Base-by-base conservation (phyloP, 345 rosid species). In the Nasturtium officinale region DNA sequence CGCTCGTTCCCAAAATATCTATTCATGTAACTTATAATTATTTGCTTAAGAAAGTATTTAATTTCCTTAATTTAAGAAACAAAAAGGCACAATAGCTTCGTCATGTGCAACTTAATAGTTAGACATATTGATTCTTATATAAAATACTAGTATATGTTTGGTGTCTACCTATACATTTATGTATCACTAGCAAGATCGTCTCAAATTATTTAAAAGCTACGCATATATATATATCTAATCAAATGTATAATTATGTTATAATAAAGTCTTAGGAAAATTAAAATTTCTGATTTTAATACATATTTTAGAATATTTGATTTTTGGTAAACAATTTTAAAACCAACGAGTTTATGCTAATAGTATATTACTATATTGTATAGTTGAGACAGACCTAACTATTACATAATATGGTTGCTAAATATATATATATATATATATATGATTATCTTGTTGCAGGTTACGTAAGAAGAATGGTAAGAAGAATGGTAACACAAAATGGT, bases 1-100 rank as follows among this genome's bases (percentile, higher is more conserved):
- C 62, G 15, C 67, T 51, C 28, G 13, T 48, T 28, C 73, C 65
- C 64, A 73, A 46, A 73, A 56, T 65, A 47, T 42, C 17, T 65
- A 16, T 65, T 46, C 59, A 73, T 46, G 8, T 30, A n/a, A 30
- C 54, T 10, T 48, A 37, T 73, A 35, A 26, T 47, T 33, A 23
- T n/a, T 20, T 61, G 9, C 18, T 62, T 61, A 11, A 45, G 6
- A 28, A 28, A 33, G 1, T 38, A 37, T 28, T 9, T 38, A 12
- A 12, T 38, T 38, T 2, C 45, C 12, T 38, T 38, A 6, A 45
- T 6, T n/a, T n/a, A 6, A 45, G n/a, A 9, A 3, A n/a, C 2
- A 6, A n/a, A 6, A 23, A 7, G 29, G 5, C 30, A 51, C 30
- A n/a, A 45, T 45, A 45, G 20, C 20, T 45, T n/a, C 20, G n/a